Conservation (phyloP, 768 basidiomycete species). For the Dictyophora rubrovolvata region DNA sequence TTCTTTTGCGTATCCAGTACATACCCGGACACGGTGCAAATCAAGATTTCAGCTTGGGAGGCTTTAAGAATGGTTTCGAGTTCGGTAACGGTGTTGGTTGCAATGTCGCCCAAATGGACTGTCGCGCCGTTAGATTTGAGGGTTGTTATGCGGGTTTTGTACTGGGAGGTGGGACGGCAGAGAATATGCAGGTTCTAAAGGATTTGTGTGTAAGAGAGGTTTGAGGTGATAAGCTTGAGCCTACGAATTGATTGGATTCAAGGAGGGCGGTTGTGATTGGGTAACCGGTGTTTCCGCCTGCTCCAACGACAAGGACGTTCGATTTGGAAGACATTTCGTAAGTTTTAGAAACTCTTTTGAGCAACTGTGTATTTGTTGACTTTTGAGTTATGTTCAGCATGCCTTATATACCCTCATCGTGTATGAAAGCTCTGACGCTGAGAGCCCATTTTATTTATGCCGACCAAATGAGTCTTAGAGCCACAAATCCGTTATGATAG, state of each 20-base stretch:
- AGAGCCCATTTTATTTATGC: too few relatives aligned
- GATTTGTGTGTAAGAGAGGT: background rate
- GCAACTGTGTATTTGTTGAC: too few relatives aligned
- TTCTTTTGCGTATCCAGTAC: constrained; percentile 10
- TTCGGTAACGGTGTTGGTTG: constrained; percentile 8
- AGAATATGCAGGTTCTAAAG: background rate
- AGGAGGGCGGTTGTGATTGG: constrained; percentile 14
- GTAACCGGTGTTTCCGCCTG: constrained; percentile 14
- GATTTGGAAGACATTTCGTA: background rate
- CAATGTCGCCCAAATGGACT: constrained; percentile 12
- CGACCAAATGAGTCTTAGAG: too few relatives aligned
- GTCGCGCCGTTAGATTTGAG: constrained; percentile 12
- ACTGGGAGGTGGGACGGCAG: constrained; percentile 11
- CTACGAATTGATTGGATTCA: constrained; percentile 13
- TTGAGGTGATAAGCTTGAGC: background rate
- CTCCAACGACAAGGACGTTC: constrained; percentile 16
- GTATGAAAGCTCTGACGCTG: too few relatives aligned
- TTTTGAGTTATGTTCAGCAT: too few relatives aligned
- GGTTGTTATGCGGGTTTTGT: constrained; percentile 10
- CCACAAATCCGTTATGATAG: too few relatives aligned
- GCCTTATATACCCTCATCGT: too few relatives aligned
- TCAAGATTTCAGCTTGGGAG: background rate
- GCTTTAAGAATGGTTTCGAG: constrained; percentile 14
- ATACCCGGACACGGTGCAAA: constrained; percentile 11
- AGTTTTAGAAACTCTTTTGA: too few relatives aligned